Base-by-base conservation (phyloP, 805 yeast species). In the Millerozyma miso region DNA sequence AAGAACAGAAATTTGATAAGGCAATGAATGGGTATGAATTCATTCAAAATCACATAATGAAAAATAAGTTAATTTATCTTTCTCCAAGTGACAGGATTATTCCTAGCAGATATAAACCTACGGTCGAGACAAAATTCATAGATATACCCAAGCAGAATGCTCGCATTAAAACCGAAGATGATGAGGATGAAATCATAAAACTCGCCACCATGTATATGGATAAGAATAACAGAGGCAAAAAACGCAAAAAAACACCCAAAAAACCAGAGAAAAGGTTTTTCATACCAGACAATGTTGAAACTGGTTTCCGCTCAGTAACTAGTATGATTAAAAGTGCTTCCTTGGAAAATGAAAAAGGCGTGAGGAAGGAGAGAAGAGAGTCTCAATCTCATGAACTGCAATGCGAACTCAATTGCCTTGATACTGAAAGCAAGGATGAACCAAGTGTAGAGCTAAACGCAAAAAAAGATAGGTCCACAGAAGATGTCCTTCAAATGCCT, bases 21-120 rank as follows among this genome's bases (percentile, higher is more conserved):
- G 90, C 98, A 0, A 80, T 88, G 85, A 83, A 76, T 20, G 93
- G 89, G 19, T 91, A 93, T 60, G 78, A 78, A 45, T 77, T 76
- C 56, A 80, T 93, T 35, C 97, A 93, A 54, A 74, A 74, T 39
- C 80, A 79, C 47, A 83, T 88, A 29, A 73, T 74, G 58, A 67
- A 65, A 31, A 76, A 76, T 18, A 70, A 63, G 17, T 52, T 70
- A 33, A 62, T 76, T 29, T 63, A 61, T 3, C 71, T 77, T 51
- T 67, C 65, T 29, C 62, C 63, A 7, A 78, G 81, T 23, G 85
- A 79, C 47, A 65, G 95, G 41, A 85, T 93, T 5, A 50, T 93
- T 1, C 97, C 97, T 0, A 47, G 56, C 1, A 66, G 65, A 2
- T 60, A 64, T 19, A 58, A 58, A 1, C 97, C 97, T 0, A 56